These are phyloP conservation scores for Exophiala xenobiotica DNA, from an alignment of 2,329 filamentous ascomycete species.

Conservation along the genomic window DNA sequence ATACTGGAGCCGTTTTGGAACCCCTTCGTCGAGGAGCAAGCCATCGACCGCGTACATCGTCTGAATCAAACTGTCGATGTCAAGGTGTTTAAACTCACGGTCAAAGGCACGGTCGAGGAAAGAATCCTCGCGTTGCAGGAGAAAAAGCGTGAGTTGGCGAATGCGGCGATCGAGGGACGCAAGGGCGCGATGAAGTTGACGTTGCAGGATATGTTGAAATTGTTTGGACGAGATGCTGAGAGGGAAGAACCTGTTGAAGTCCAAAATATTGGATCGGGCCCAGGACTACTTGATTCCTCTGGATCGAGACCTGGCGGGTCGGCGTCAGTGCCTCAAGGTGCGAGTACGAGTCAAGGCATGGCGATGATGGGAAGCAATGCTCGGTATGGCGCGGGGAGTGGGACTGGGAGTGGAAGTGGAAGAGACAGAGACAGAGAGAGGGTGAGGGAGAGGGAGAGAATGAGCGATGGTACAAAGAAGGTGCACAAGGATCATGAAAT, in stretches of 20 bases:
- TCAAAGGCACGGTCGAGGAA: constrained; percentile 84
- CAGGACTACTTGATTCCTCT: too few relatives aligned
- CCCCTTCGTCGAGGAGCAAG: constrained; percentile 97
- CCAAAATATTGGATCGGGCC: constrained; percentile 4
- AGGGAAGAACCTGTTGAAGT: constrained; percentile 35
- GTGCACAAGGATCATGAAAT: constrained; percentile 19
- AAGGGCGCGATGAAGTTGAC: constrained; percentile 77
- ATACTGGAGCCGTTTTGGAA: constrained; percentile 99
- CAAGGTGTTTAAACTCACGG: constrained; percentile 89
- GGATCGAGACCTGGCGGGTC: too few relatives aligned
- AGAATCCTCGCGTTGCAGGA: constrained; percentile 93
- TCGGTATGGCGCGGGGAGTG: not conserved
- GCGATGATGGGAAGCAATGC: too few relatives aligned
- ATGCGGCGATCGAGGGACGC: constrained; percentile 77
- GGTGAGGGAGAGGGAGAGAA: constrained; percentile 9
- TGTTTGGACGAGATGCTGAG: constrained; percentile 74
- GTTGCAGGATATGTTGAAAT: constrained; percentile 86
- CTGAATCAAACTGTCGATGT: constrained; percentile 95
- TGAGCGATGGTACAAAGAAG: constrained; percentile 13
- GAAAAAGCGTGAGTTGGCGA: constrained; percentile 87
- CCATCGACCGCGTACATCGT: constrained; percentile 97
- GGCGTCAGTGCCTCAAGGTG: too few relatives aligned
- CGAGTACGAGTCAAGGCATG: not conserved
- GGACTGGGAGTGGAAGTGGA: not conserved
- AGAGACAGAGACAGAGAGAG: not conserved